Evolutionary conservation across 176 grass and related monocot species (phyloP).

Genomic region (Rhipidocladum racemiflorum): DNA sequence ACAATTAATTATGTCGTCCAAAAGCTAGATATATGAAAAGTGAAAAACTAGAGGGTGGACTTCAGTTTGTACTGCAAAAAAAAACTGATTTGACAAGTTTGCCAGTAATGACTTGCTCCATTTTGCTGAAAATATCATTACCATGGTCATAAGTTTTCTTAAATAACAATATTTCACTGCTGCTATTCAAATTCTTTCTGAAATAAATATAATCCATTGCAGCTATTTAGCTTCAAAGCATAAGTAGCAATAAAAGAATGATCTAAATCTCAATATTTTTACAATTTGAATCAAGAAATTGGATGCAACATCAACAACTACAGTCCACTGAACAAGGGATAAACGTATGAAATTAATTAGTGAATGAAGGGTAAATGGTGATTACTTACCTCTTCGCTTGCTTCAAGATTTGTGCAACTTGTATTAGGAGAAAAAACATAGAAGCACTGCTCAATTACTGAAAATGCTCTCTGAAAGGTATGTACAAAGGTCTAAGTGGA

Average conservation of each 20-base stretch:
- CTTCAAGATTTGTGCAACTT: no score
- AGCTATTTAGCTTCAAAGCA: neutral
- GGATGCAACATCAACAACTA: neutral
- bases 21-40: neutral
- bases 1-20: neutral
- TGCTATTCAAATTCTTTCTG: neutral
- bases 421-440: no score
- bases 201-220: neutral
- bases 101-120: neutral
- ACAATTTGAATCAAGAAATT: neutral
- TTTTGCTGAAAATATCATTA: neutral
- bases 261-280: neutral
- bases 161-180: neutral
- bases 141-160: neutral
- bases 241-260: neutral
- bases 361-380: no score
- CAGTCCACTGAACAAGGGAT: neutral
- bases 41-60: neutral
- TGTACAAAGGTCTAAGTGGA: no score
- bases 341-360: neutral
- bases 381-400: no score
- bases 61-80: neutral
- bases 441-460: no score
- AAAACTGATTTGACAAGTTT: neutral
- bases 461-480: no score